These are phyloP conservation scores for Cryptococcus jaspeensis DNA, from an alignment of 1,284 basidiomycete genomes.

Conservation along the genomic window DNA sequence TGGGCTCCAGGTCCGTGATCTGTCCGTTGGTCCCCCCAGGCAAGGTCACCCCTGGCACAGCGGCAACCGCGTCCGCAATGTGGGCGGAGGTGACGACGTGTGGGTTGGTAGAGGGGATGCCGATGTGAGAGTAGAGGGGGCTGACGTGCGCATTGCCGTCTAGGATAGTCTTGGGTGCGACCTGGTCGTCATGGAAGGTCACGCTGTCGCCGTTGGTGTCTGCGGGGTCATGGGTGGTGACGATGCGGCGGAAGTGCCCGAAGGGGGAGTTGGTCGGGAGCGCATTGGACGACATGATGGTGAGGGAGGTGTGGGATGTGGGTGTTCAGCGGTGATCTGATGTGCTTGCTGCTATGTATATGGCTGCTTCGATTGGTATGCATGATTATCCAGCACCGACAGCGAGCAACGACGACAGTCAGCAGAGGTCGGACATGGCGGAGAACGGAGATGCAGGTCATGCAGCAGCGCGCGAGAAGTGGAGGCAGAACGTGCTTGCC, in stretches of 20 bases:
- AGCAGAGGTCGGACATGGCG: too few relatives aligned
- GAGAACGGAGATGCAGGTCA: too few relatives aligned
- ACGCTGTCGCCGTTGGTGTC: conserved; percentile 30
- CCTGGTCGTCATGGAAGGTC: conserved; percentile 23
- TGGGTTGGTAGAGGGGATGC: conserved; percentile 25
- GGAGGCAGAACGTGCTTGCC: too few relatives aligned
- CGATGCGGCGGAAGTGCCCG: conserved; percentile 34
- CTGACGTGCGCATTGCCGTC: conserved; percentile 29
- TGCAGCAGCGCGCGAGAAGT: too few relatives aligned
- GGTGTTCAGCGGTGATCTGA: too few relatives aligned
- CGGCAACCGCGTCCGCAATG: conserved; percentile 19
- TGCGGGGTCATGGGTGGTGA: conserved; percentile 35
- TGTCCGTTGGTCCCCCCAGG: conserved; percentile 42
- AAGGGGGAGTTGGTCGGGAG: too few relatives aligned
- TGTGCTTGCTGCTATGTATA: too few relatives aligned
- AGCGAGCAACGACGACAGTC: too few relatives aligned
- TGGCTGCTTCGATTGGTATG: too few relatives aligned
- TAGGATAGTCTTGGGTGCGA: conserved; percentile 24
- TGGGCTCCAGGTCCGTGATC: conserved; percentile 43
- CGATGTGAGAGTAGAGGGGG: conserved; percentile 35
- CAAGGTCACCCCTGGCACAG: conserved; percentile 27
- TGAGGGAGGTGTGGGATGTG: neutral
- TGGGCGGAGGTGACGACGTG: conserved; percentile 21
- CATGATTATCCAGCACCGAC: too few relatives aligned
- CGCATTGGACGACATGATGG: neutral